phyloP scores from a whole-genome alignment of 1,139 yeast species.

The Eremothecium gossypii region DNA sequence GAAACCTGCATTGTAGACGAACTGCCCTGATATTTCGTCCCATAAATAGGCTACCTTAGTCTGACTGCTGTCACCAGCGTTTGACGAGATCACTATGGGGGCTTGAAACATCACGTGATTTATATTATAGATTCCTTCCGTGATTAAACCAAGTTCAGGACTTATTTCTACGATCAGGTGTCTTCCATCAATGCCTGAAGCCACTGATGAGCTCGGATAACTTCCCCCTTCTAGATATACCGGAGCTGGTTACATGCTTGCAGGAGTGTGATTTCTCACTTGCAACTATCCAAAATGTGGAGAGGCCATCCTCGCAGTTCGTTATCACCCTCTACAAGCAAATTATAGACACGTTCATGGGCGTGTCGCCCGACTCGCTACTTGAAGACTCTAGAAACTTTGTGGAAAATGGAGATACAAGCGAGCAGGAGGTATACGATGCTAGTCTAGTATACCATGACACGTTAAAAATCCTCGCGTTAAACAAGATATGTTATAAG shows the following conservation, averaged over 20 bases:
- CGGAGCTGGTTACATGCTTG: conserved; percentile 55
- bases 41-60: too few relatives aligned
- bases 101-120: too few relatives aligned
- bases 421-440: conserved; percentile 31
- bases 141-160: too few relatives aligned
- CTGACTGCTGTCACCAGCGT: too few relatives aligned
- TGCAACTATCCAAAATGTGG: conserved; percentile 54
- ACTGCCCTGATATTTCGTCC: too few relatives aligned
- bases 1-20: too few relatives aligned
- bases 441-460: conserved; percentile 25
- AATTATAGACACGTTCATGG: conserved; percentile 61
- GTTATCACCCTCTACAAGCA: conserved; percentile 58
- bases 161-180: too few relatives aligned
- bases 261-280: conserved; percentile 51
- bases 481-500: conserved; percentile 50
- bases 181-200: too few relatives aligned
- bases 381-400: conserved; percentile 20
- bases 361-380: conserved; percentile 43
- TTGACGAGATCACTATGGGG: too few relatives aligned
- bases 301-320: conserved; percentile 58
- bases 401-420: conserved; percentile 13
- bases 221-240: conserved; percentile 59
- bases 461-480: conserved; percentile 40
- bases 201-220: conserved; percentile 27
- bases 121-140: too few relatives aligned